These are phyloP conservation scores for Hemerocallis citrina DNA, from an alignment of 106 monocot genomes.

Conservation along the genomic window DNA sequence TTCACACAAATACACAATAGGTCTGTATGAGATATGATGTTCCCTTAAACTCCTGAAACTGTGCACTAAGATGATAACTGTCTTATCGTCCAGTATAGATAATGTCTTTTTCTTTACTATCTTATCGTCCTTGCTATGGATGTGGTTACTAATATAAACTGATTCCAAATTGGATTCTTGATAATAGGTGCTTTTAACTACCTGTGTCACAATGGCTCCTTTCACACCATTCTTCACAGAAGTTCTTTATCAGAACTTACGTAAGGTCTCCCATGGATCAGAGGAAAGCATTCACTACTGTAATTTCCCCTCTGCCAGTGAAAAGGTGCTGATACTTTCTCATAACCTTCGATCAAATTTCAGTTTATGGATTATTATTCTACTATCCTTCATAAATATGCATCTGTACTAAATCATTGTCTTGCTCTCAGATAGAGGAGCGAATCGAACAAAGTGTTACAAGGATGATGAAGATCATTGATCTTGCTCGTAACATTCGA, in stretches of 20 bases:
- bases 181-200: conserved; percentile 73
- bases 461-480: conserved; percentile 96
- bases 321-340: conserved; percentile 30
- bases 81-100: too few species aligned
- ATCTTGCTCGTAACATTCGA: conserved; percentile 81
- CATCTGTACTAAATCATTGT: neutral
- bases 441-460: conserved; percentile 89
- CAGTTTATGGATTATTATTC: too few species aligned
- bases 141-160: too few species aligned
- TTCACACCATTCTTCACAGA: conserved; percentile 96
- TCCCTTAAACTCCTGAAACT: too few species aligned
- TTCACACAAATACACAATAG: too few species aligned
- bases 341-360: too few species aligned
- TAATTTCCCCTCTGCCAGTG: conserved; percentile 55
- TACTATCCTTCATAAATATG: neutral
- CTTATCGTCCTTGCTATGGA: too few species aligned
- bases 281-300: conserved; percentile 90
- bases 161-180: too few species aligned
- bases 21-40: too few species aligned
- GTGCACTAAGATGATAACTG: too few species aligned
- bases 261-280: conserved; percentile 39
- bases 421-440: conserved; percentile 58
- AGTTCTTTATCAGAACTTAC: conserved; percentile 79
- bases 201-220: conserved; percentile 84
- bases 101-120: too few species aligned